Evolutionary conservation across 1,139 yeast species (phyloP), one percentile per base, ranked within the genome.

Genomic region (Taiozyma sp.): DNA sequence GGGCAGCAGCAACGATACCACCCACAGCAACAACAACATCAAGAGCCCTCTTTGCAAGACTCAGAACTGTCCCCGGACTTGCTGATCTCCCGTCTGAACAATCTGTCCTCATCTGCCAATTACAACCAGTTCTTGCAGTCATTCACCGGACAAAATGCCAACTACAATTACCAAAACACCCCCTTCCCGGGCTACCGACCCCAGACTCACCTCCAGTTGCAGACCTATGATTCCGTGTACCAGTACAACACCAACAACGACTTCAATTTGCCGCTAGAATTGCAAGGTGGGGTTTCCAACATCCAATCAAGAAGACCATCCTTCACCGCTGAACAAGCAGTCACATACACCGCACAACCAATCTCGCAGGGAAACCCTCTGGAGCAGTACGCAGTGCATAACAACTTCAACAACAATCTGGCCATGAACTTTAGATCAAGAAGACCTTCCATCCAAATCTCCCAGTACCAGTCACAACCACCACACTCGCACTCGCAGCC

Each of bases 241-340:
- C 43, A 40, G 12, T 40, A 40, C 43, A 24, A 40, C 19, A 19
- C 32, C 32, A 48, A 53, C 41, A 49, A 53, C 16, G 54, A 54
- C 19, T 81, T 82, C 65, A 73, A 70, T 53, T 69, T 83, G 52
- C 87, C 88, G 0, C 54, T 70, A 9, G 87, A 83, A 58, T 70
- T 83, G 45, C 87, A 81, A 65, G 87, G 87, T 36, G 88, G 88
- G 0, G 71, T 83, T 4, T 81, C 82, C 16, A 80, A 74, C 52
- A 81, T 83, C 43, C 78, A 80, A 29, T 78, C 84, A 10, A 73
- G 88, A 65, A 73, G 88, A 65, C 87, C 87, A 34, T 75, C 82
- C 53, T 82, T 79, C 59, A 82, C 87, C 8, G 87, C 87, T 9
- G 88, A 83, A 36, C 56, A 57, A 48, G 48, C 54, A 1, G 53